Evolutionary conservation across 2,329 filamentous ascomycete species (phyloP), one percentile per base, ranked within the genome.

Genomic region (Alternaria novae-zelandiae): DNA sequence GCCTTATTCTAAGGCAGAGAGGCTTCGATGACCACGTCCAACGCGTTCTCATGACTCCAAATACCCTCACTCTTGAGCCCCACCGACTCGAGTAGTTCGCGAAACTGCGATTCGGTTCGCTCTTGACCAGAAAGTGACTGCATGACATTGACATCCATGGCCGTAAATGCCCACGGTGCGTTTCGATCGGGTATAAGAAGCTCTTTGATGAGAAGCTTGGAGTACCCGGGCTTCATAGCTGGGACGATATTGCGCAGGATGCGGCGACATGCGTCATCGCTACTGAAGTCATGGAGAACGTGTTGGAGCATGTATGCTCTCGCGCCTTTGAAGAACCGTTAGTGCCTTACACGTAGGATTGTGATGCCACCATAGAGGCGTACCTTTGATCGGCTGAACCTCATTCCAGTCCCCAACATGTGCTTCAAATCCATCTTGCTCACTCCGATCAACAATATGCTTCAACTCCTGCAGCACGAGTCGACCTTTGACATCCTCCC

Each of bases 401-500:
- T 51, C 17, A 11, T 51, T 51, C 49, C 28, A 51, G 1, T 36
- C 28, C 2, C 49, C 28, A 1, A 51, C 49, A 9, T 51, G 17
- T 2, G 63, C 59, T 57, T 65, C 63, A 50, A 59, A 62, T 0
- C 63, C 59, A n/a, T 56, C 45, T 46, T 62, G 59, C 11, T 59
- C 41, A 2, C 30, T 25, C n/a, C 25, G 21, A 21, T 65, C 63
- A n/a, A 65, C 51, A 28, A 65, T 59, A 32, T 65, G 63, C 55
- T 65, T 59, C 28, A 66, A 28, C 25, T 70, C 67, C 25, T 70
- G 65, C 28, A 70, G 28, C 21, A 65, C 32, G 3, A 65, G 54
- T 30, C 62, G 49, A 12, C 61, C 58, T 3, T 61, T 55, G 26
- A 65, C 13, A 32, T 53, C 30, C 0, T 6, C 13, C 2, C 49